Base-by-base conservation (phyloP, 495 filamentous ascomycete genomes). In the Aspergillus nidulans region DNA sequence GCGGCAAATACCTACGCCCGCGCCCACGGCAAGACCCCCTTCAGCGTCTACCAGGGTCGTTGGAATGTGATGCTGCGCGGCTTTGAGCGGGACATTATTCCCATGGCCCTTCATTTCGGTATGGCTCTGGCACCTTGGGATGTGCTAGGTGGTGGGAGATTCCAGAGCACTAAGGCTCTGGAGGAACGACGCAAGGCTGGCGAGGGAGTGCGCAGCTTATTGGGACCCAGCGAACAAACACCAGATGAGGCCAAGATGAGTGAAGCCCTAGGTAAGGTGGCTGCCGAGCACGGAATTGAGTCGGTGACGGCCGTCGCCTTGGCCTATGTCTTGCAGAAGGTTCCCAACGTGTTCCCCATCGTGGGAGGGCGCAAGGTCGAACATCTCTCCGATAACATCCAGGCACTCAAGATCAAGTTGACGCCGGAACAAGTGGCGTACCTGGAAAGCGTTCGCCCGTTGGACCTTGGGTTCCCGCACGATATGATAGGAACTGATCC, bases 301-400 rank as follows among this genome's bases (percentile, higher is more conserved):
- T 61, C 49, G 59, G 32, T 85, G 42, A 82, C 80, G 7, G 77
- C 75, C 44, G 63, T 90, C 32, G 81, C 81, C 0, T 62, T 84
- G 15, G 82, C 82, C 13, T 85, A 84, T 57, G 69, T 82, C 7
- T 64, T 78, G 49, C 63, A 67, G 45, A 84, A 84, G 57, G 51
- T 55, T 1, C 83, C 86, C 2, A 85, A 89, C 59, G 84, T 88
- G 30, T 89, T 88, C 61, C 87, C 87, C 1, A 85, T 90, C 45
- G 73, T 88, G 26, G 87, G 86, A 24, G 82, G 80, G 0, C 59
- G 81, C 18, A 87, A 79, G 53, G 63, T 85, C 36, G 77, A 81
- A 51, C 81, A 87, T 53, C 61, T 89, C 9, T 82, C 84, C 66
- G 77, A 70, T 54, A 89, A 87, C 53, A 85, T 89, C 54, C 82